Evolutionary conservation across 176 grass and related monocot species (phyloP).

Genomic region (Aechmea fasciata): DNA sequence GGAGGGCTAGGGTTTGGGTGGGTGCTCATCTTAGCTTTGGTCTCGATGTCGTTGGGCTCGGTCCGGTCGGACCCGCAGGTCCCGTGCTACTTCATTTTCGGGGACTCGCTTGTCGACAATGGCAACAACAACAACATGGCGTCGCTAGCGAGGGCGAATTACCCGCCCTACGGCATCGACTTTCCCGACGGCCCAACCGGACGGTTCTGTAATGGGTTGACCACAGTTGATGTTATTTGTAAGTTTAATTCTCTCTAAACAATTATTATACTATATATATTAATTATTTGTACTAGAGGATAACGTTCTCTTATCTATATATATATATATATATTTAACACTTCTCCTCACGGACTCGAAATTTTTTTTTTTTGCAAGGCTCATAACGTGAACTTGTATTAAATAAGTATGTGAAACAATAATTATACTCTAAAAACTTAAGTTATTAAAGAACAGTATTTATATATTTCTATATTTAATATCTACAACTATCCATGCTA

Average conservation of each 20-base stretch:
- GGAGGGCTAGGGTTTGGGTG: neutral
- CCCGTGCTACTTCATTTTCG: slow-evolving; percentile 91
- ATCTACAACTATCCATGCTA: neutral
- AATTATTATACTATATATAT: too few relatives aligned
- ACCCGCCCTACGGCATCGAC: slow-evolving; percentile 81
- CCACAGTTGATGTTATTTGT: slow-evolving; percentile 70
- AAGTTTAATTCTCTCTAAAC: slow-evolving; percentile 16
- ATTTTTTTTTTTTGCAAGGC: too few relatives aligned
- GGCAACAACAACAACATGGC: slow-evolving; percentile 88
- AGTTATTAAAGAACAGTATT: too few relatives aligned
- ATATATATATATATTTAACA: too few relatives aligned
- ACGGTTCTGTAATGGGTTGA: slow-evolving; percentile 78
- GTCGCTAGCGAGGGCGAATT: slow-evolving; percentile 72
- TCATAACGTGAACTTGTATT: too few relatives aligned
- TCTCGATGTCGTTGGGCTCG: neutral
- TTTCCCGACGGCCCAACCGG: slow-evolving; percentile 63
- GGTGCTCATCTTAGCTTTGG: slow-evolving; percentile 13
- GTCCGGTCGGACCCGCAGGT: slow-evolving; percentile 36
- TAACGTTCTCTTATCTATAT: too few relatives aligned
- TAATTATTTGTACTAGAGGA: too few relatives aligned
- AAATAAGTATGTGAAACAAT: too few relatives aligned
- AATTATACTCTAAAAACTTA: too few relatives aligned
- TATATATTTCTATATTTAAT: too few relatives aligned
- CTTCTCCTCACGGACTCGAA: too few relatives aligned
- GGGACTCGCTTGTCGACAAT: slow-evolving; percentile 86